These are phyloP conservation scores for Selenicereus undatus DNA, from an alignment of 148 eudicot genomes.

Conservation along the genomic window DNA sequence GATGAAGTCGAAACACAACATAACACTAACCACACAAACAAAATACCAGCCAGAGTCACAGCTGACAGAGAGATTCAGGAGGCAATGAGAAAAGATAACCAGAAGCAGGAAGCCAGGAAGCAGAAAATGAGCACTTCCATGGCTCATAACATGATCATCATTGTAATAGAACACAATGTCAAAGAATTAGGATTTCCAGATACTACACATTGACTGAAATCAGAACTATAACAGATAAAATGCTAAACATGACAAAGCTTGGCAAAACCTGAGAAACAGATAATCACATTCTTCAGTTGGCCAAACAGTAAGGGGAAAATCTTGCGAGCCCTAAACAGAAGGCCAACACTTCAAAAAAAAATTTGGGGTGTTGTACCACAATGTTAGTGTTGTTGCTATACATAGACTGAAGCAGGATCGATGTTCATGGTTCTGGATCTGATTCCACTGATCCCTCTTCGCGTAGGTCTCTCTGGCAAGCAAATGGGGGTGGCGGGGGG, in stretches of 20 bases:
- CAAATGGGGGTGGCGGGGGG: constrained; percentile 46
- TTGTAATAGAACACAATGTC: not conserved
- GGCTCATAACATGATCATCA: not conserved
- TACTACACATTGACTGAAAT: not conserved
- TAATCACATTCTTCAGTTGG: not conserved
- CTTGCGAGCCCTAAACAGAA: not conserved
- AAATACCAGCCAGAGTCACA: too few species aligned
- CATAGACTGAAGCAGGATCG: not conserved
- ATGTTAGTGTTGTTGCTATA: constrained; percentile 25
- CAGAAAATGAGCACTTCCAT: not conserved
- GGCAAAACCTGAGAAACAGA: constrained; percentile 2
- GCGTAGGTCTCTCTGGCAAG: constrained; percentile 15
- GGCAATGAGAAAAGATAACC: not conserved
- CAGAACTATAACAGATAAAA: not conserved
- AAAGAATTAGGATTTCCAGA: not conserved
- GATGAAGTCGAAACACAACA: too few species aligned
- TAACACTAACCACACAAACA: too few species aligned
- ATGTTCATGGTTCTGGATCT: constrained; percentile 15
- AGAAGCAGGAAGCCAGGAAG: not conserved
- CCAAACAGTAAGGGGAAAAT: not conserved
- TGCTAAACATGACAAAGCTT: not conserved
- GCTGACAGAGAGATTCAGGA: not conserved
- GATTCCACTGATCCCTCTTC: constrained; percentile 23
- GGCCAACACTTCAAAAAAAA: not conserved
- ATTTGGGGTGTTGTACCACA: constrained; percentile 3